phyloP scores from a whole-genome alignment of 345 rosid genomes.

The Atalantia buxifolia region DNA sequence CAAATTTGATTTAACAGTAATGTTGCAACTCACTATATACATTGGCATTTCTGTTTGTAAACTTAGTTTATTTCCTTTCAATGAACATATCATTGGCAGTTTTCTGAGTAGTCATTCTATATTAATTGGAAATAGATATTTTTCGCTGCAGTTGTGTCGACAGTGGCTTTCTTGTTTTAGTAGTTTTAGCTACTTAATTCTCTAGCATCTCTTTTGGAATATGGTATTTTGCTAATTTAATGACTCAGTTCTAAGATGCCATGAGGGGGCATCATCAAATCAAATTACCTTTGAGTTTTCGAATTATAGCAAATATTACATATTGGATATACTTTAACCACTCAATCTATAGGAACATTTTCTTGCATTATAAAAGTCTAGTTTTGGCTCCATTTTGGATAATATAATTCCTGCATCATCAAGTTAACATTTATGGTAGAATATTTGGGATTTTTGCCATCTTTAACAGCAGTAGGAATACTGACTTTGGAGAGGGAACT shows the following conservation, averaged over 20 bases:
- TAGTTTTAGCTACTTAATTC: neutral
- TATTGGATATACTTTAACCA: neutral
- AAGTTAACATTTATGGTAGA: neutral
- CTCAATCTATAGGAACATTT: neutral
- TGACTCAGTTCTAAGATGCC: neutral
- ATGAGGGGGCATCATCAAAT: neutral
- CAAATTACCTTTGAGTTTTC: neutral
- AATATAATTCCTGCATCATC: neutral
- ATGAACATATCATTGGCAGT: neutral
- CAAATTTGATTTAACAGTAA: conserved; percentile 83
- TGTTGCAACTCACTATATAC: conserved; percentile 17
- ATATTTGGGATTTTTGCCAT: neutral
- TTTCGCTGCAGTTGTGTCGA: neutral
- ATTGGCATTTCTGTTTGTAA: neutral
- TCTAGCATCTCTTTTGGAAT: neutral
- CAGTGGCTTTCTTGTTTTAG: neutral
- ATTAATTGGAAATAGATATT: conserved; percentile 2
- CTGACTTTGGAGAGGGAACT: neutral
- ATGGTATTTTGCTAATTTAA: neutral
- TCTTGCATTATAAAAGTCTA: neutral
- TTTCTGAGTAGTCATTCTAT: neutral
- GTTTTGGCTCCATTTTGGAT: neutral
- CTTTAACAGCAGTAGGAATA: neutral
- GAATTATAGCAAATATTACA: neutral
- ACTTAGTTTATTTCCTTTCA: neutral